These are phyloP conservation scores for Actinomucor elegans DNA, from an alignment of 371 early-diverging fungal genomes.

Conservation along the genomic window DNA sequence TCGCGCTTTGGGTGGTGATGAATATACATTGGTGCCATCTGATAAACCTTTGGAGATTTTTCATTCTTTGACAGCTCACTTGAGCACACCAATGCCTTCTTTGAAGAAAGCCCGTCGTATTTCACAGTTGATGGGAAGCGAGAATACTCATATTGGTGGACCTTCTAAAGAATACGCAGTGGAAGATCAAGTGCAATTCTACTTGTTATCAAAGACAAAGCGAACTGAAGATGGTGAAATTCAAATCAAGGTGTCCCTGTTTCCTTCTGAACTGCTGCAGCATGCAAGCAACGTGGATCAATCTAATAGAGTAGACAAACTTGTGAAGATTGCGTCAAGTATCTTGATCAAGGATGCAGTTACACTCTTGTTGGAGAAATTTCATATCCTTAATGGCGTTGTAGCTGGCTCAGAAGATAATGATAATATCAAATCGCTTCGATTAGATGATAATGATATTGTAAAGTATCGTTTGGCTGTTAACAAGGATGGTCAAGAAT, in stretches of 20 bases:
- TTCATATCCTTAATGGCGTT: constrained; percentile 50
- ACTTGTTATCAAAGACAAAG: constrained; percentile 33
- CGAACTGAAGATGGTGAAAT: constrained; percentile 39
- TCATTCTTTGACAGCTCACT: constrained; percentile 49
- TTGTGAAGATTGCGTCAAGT: constrained; percentile 31
- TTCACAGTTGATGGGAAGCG: constrained; percentile 44
- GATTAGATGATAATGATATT: constrained; percentile 26
- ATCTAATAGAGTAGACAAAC: constrained; percentile 36
- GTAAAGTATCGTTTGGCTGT: constrained; percentile 31
- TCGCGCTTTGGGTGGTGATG: constrained; percentile 39
- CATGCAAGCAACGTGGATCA: neutral
- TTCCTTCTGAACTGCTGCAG: constrained; percentile 19
- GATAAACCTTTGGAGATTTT: constrained; percentile 57
- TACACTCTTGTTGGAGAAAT: constrained; percentile 40
- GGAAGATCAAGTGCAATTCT: constrained; percentile 38
- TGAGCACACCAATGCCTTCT: constrained; percentile 55
- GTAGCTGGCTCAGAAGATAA: constrained; percentile 29
- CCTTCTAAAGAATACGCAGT: constrained; percentile 18
- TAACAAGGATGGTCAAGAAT: constrained; percentile 19
- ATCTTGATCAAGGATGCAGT: constrained; percentile 39
- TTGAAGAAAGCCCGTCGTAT: constrained; percentile 49
- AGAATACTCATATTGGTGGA: constrained; percentile 38
- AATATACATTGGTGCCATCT: constrained; percentile 39
- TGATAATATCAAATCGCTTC: constrained; percentile 27
- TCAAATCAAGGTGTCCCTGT: constrained; percentile 40